Base-by-base conservation (phyloP, 2,329 filamentous ascomycete species). In the Paracoccidioides lutzii region DNA sequence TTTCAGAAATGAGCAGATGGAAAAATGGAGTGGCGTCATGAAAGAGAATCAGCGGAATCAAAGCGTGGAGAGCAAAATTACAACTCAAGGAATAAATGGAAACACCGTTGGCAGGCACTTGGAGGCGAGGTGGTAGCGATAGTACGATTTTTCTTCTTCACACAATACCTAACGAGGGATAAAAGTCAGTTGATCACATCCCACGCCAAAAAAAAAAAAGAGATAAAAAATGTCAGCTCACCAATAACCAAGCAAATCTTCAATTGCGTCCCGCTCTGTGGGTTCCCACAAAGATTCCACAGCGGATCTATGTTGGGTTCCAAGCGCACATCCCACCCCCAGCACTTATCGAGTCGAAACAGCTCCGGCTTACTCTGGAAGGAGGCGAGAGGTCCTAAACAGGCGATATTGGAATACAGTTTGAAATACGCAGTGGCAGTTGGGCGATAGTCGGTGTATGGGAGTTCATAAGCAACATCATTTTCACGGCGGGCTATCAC, bases 161-260 rank as follows among this genome's bases (percentile, higher is more conserved):
- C 22, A 52, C 5, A 30, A 41, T 10, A 4, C 49, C 49, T 52
- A 32, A 15, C 10, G 2, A 15, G 4, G 22, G 32, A 52, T 3
- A 32, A 4, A 32, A 42, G 22, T 44, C 22, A 42, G 49, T 41
- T 9, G 30, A 30, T 5, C 35, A 52, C 28, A 33, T 28, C 5
- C 8, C 1, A 22, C 33, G 10, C 14, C 7, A 9, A 15, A 37
- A 22, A 38, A 37, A 4, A 22, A 28, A 38, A 50, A 5, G 7
- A 14, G 33, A 14, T 6, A 38, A 28, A 28, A 22, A 37, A 38
- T 9, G 8, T 32, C 44, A 28, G 41, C 22, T 14, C 37, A 52
- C 49, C 37, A 40, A 52, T 52, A 33, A 52, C 49, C 8, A 52
- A 4, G 38, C 38, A 41, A 37, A 52, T 37, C 49, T 52, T 52